Evolutionary conservation across 345 rosid genomes (phyloP).

Genomic region (Populus pruinosa): DNA sequence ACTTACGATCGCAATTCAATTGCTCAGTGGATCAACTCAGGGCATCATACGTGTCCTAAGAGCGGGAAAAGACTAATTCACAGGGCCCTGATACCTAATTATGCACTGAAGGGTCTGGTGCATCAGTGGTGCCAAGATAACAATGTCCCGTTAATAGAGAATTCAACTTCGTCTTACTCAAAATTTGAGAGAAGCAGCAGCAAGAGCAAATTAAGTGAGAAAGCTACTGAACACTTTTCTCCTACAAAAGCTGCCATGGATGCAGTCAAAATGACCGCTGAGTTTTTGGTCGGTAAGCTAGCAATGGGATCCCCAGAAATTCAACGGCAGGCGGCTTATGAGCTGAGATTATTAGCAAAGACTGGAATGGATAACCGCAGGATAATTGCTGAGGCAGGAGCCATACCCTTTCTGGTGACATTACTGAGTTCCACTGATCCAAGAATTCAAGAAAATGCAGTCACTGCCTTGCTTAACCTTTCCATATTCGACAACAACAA

Average conservation of each 20-base stretch:
- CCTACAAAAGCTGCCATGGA: slow-evolving; percentile 47
- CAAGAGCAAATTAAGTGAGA: slow-evolving; percentile 26
- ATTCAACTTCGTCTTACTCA: slow-evolving; percentile 31
- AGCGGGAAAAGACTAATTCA: slow-evolving; percentile 64
- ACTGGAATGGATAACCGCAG: slow-evolving; percentile 62
- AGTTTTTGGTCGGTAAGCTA: slow-evolving; percentile 67
- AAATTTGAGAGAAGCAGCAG: slow-evolving; percentile 25
- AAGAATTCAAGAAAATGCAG: slow-evolving; percentile 62
- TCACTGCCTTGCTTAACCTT: slow-evolving; percentile 64
- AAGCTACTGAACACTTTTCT: slow-evolving; percentile 46
- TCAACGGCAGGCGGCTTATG: slow-evolving; percentile 69
- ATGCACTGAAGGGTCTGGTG: slow-evolving; percentile 56
- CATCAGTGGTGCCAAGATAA: slow-evolving; percentile 71
- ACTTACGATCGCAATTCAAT: slow-evolving; percentile 61
- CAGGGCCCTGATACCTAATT: slow-evolving; percentile 63
- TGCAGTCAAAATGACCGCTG: slow-evolving; percentile 65
- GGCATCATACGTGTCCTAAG: slow-evolving; percentile 67
- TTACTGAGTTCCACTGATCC: slow-evolving; percentile 47
- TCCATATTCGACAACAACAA: slow-evolving; percentile 61
- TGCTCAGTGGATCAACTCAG: slow-evolving; percentile 62
- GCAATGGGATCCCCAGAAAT: slow-evolving; percentile 57
- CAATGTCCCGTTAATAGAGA: slow-evolving; percentile 42
- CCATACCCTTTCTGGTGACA: slow-evolving; percentile 59
- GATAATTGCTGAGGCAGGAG: slow-evolving; percentile 61
- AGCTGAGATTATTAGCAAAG: slow-evolving; percentile 62